Evolutionary conservation across 169 alveolate species (phyloP).

Genomic region (Plasmodium berghei): DNA sequence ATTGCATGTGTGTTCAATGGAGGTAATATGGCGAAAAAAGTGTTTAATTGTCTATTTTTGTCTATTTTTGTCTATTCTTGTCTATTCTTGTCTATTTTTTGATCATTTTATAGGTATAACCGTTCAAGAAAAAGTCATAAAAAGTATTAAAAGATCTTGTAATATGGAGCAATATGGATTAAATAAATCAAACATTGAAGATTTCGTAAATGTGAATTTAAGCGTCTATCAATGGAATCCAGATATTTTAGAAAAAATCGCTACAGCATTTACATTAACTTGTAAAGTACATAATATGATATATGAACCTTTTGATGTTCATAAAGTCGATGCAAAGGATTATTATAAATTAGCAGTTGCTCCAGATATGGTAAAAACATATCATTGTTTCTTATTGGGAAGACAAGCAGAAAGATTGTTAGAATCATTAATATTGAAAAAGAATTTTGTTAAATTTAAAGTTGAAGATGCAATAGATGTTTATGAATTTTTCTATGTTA

Average conservation of each 20-base stretch:
- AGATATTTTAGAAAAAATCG: slow-evolving; percentile 13
- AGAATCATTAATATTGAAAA: slow-evolving; percentile 54
- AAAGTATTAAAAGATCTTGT: slow-evolving; percentile 28
- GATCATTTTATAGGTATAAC: slow-evolving; percentile 16
- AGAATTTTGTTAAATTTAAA: slow-evolving; percentile 41
- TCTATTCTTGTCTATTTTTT: neutral
- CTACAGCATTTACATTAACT: slow-evolving; percentile 20
- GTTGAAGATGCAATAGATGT: slow-evolving; percentile 63
- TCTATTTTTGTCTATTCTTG: neutral
- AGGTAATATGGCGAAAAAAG: neutral
- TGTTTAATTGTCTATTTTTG: neutral
- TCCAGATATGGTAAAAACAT: slow-evolving; percentile 63
- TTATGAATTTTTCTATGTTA: slow-evolving; percentile 45
- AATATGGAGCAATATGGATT: slow-evolving; percentile 25
- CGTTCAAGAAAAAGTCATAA: slow-evolving; percentile 29
- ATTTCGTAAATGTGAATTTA: slow-evolving; percentile 31
- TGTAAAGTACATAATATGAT: slow-evolving; percentile 29
- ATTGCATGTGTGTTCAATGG: slow-evolving; percentile 60
- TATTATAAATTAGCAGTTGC: slow-evolving; percentile 34
- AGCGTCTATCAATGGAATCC: slow-evolving; percentile 55
- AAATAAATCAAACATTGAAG: slow-evolving; percentile 5
- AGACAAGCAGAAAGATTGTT: slow-evolving; percentile 50
- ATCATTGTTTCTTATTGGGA: slow-evolving; percentile 50
- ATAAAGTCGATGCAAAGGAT: neutral
- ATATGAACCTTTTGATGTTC: slow-evolving; percentile 19